These are phyloP conservation scores for Ceratonia siliqua DNA, from an alignment of 306 rosid species.

Conservation along the genomic window DNA sequence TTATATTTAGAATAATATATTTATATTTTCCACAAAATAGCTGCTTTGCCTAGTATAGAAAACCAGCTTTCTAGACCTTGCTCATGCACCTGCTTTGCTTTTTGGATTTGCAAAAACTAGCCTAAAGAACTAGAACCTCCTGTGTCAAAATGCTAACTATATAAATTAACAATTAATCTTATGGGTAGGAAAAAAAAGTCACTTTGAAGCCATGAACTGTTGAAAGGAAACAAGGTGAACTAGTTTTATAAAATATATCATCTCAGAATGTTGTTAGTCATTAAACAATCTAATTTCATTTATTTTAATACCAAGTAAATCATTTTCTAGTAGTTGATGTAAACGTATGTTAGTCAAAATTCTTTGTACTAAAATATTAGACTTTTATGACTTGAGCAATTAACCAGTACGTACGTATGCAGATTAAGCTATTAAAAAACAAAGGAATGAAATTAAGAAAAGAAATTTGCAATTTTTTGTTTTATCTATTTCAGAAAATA, in stretches of 20 bases:
- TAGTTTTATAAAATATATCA: background rate
- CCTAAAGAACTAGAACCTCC: background rate
- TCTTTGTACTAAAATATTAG: background rate
- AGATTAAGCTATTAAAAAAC: slow-evolving; percentile 17
- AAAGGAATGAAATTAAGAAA: slow-evolving; percentile 5
- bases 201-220: background rate
- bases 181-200: background rate
- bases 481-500: no score
- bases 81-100: background rate
- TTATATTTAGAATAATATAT: background rate
- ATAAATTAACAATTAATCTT: background rate
- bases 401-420: slow-evolving; percentile 1
- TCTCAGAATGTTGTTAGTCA: background rate
- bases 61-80: background rate
- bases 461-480: background rate
- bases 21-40: background rate
- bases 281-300: slow-evolving; percentile 3
- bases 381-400: background rate
- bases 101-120: background rate
- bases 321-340: background rate
- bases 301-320: no score
- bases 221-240: background rate
- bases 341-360: background rate
- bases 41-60: background rate
- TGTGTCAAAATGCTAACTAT: background rate